phyloP scores from a whole-genome alignment of 2,329 filamentous ascomycete species.

The Mycogone perniciosa region DNA sequence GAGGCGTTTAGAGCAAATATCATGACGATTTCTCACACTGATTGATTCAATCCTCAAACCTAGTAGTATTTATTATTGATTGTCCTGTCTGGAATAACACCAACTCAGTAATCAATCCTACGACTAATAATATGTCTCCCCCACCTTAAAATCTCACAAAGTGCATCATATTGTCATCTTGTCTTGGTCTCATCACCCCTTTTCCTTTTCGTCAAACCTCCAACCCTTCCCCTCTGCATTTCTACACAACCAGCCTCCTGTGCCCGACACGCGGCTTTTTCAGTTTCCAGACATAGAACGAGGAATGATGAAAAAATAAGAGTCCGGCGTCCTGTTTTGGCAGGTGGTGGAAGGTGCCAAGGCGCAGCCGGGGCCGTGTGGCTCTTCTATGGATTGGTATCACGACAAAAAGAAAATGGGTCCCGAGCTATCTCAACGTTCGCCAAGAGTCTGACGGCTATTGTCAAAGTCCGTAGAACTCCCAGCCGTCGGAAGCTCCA shows the following conservation, averaged over 20 bases:
- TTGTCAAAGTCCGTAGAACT: conserved; percentile 53
- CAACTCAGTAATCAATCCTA: conserved; percentile 5
- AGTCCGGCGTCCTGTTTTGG: conserved; percentile 6
- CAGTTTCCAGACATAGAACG: conserved; percentile 9
- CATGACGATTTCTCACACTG: too few relatives aligned
- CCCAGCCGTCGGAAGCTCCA: conserved; percentile 52
- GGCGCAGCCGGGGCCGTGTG: conserved; percentile 10
- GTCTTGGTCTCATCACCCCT: not conserved
- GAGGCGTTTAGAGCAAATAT: too few relatives aligned
- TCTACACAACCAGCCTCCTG: conserved; percentile 9
- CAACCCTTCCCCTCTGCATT: conserved; percentile 1
- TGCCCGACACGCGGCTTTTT: conserved; percentile 1
- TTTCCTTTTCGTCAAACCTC: not conserved
- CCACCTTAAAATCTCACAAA: not conserved
- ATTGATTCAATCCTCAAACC: not conserved
- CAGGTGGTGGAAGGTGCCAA: conserved; percentile 5
- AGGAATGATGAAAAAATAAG: not conserved
- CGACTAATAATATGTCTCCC: not conserved
- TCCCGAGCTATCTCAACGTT: not conserved
- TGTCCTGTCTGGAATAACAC: conserved; percentile 9
- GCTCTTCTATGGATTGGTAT: conserved; percentile 21
- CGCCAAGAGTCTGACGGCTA: not conserved
- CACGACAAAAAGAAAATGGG: conserved; percentile 18
- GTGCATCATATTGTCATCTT: conserved; percentile 1
- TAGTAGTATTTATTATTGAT: not conserved